phyloP scores from a whole-genome alignment of 306 rosid species.

The Casuarina equisetifolia region DNA sequence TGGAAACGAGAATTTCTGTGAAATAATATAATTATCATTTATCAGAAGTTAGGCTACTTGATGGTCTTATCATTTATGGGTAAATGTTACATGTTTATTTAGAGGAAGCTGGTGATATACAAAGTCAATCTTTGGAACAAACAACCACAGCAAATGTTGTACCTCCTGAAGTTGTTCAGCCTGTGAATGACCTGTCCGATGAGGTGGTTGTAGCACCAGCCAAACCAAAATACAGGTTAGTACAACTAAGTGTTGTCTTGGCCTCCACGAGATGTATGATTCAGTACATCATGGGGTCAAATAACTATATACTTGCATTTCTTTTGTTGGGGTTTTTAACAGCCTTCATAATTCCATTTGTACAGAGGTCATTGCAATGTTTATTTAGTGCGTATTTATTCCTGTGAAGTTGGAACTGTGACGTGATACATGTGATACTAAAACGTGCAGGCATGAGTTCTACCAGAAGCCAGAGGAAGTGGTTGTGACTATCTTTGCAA shows the following conservation, averaged over 20 bases:
- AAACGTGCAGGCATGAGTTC: slow-evolving; percentile 66
- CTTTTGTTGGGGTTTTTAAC: slow-evolving; percentile 5
- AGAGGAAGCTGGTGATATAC: slow-evolving; percentile 57
- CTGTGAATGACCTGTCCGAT: slow-evolving; percentile 28
- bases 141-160: slow-evolving; percentile 19
- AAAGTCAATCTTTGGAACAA: slow-evolving; percentile 34
- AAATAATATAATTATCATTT: background rate
- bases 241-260: slow-evolving; percentile 9
- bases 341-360: background rate
- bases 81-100: slow-evolving; percentile 32
- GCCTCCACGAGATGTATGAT: background rate
- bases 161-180: slow-evolving; percentile 34
- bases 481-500: slow-evolving; percentile 81
- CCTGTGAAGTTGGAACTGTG: background rate
- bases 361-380: background rate
- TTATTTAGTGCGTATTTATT: background rate
- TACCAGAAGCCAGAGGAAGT: slow-evolving; percentile 75
- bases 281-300: background rate
- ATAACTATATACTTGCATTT: background rate
- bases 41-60: slow-evolving; percentile 5
- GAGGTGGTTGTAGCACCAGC: slow-evolving; percentile 31
- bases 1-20: background rate
- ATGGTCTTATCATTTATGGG: slow-evolving; percentile 11
- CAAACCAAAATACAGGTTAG: slow-evolving; percentile 79
- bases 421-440: slow-evolving; percentile 14